Evolutionary conservation across 352 stramenopile species (phyloP), one percentile per base, ranked within the genome.

Genomic region (Phytophthora podocarpi): DNA sequence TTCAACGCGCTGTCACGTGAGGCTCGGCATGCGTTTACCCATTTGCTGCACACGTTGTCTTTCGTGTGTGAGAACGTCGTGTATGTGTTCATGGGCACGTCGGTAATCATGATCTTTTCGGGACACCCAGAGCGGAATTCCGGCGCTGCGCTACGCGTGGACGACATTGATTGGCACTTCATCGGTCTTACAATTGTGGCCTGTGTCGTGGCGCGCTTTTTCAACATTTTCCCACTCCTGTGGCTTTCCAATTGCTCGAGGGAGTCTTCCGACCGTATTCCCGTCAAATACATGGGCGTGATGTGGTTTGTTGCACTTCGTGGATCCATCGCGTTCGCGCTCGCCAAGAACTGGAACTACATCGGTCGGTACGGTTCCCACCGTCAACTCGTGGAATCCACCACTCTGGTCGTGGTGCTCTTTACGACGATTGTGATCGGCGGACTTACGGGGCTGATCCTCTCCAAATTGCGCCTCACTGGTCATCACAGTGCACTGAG

Each of bases 231-330:
- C 49, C 85, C 85, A 16, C 64, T 95, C 28, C 60, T 93, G 0
- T 60, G 68, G 4, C 49, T 95, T 39, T 89, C 81, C 8, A 95
- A 95, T 55, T 87, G 76, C 59, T 82, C 67, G 7, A 80, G 83
- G 3, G 64, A 74, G 5, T 48, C 51, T 4, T 62, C 64, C 0
- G 78, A 92, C 23, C 69, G 71, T 21, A 93, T 95, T 60, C 72
- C 82, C 13, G 41, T 78, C 45, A 85, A 80, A 59, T 89, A 76
- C 49, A 93, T 95, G 80, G 77, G 74, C 8, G 83, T 90, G 7
- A 93, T 98, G 49, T 98, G 91, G 88, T 98, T 98, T 56, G 87
- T 90, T 5, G 93, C 91, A 31, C 74, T 98, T 31, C 87, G 95
- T 20, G 95, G 95, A 30, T 97, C 95, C 20, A 96, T 98, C 28